Percentiles rank a stretch among this genome's conserved stretches.
phyloP scores from a whole-genome alignment of 345 rosid genomes.

The Populus pruinosa region DNA sequence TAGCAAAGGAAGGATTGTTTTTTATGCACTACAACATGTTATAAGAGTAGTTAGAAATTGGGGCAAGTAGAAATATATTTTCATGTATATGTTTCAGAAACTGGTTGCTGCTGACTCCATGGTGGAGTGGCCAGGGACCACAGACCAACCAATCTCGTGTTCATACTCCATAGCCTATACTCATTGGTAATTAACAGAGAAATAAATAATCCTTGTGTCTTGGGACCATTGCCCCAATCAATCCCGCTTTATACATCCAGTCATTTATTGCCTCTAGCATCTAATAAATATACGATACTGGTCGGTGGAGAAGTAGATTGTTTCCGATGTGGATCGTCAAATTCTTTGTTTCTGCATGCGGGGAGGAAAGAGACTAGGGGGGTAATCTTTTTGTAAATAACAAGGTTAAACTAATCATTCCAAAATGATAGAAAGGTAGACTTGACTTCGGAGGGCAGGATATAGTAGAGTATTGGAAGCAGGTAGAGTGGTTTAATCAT shows the following conservation, averaged over 20 bases:
- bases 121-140: slow-evolving; percentile 1
- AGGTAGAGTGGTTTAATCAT: neutral
- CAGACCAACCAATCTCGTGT: neutral
- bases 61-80: neutral
- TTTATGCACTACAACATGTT: neutral
- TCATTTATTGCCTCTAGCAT: slow-evolving; percentile 2
- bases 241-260: neutral
- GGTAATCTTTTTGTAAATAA: neutral
- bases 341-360: neutral
- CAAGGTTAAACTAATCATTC: slow-evolving; percentile 1
- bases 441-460: slow-evolving; percentile 6
- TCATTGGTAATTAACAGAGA: slow-evolving; percentile 7
- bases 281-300: neutral
- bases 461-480: neutral
- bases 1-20: neutral
- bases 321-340: neutral
- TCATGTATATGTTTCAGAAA: neutral
- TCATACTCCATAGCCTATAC: neutral
- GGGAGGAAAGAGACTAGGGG: neutral
- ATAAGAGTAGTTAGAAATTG: neutral
- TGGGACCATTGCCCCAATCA: slow-evolving; percentile 18
- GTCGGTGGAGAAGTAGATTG: neutral
- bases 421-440: slow-evolving; percentile 10
- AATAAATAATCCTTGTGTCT: slow-evolving; percentile 9
- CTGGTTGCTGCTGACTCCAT: neutral